A percentile compares a stretch with the other conserved stretches of the same genome.
These are phyloP conservation scores for Pichia sp. DNA, from an alignment of 1,139 yeast genomes.

Conservation along the genomic window DNA sequence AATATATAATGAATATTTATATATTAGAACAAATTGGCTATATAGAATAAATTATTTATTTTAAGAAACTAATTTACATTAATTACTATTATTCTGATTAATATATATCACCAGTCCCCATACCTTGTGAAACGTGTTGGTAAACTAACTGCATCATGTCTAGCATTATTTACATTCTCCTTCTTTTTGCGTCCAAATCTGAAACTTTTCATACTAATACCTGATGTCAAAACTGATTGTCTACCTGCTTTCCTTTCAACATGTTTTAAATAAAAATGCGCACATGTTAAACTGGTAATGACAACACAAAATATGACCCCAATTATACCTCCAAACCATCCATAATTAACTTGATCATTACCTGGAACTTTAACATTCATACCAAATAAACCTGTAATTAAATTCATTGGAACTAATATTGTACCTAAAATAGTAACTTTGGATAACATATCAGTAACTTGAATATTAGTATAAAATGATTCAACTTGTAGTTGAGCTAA, in stretches of 20 bases:
- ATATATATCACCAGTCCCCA: slow-evolving; percentile 24
- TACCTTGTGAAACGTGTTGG: slow-evolving; percentile 28
- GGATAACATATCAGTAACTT: slow-evolving; percentile 79
- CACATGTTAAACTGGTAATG: slow-evolving; percentile 30
- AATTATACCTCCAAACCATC: slow-evolving; percentile 65
- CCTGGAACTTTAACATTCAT: slow-evolving; percentile 95
- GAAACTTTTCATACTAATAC: slow-evolving; percentile 40
- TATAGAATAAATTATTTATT: too few species aligned
- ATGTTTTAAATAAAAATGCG: slow-evolving; percentile 35
- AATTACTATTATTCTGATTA: too few species aligned
- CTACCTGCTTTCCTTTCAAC: slow-evolving; percentile 23
- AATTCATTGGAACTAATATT: slow-evolving; percentile 78
- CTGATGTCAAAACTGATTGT: slow-evolving; percentile 23
- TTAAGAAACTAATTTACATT: too few species aligned
- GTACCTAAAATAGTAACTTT: slow-evolving; percentile 91
- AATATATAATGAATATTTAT: too few species aligned
- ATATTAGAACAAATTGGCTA: too few species aligned
- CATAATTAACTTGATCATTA: slow-evolving; percentile 32
- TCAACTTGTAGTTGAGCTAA: slow-evolving; percentile 92
- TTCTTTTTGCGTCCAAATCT: slow-evolving; percentile 34
- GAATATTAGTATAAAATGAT: slow-evolving; percentile 76
- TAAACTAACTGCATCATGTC: slow-evolving; percentile 23
- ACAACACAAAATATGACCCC: slow-evolving; percentile 44
- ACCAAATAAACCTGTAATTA: slow-evolving; percentile 89
- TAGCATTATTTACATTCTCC: slow-evolving; percentile 20